Percentiles rank a stretch among this genome's conserved stretches.
phyloP scores from a whole-genome alignment of 441 rosid genomes.

The Raphanus hybrid region DNA sequence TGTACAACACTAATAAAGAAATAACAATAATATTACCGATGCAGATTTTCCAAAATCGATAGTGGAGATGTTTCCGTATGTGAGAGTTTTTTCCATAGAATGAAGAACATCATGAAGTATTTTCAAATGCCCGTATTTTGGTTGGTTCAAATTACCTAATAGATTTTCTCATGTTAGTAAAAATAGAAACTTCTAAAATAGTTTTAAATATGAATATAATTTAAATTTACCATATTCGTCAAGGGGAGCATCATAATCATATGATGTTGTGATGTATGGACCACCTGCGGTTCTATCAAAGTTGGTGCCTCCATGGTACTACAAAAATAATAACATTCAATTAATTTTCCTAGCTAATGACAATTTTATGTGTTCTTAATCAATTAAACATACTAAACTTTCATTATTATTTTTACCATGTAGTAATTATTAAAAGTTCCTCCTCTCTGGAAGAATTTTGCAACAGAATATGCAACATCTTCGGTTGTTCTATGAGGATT shows the following conservation, averaged over 20 bases:
- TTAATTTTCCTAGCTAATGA: neutral
- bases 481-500: conserved; percentile 34
- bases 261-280: conserved; percentile 31
- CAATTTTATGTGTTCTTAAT: neutral
- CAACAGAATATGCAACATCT: conserved; percentile 71
- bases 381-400: conserved; percentile 15
- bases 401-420: conserved; percentile 57
- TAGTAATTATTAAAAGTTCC: conserved; percentile 76
- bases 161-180: neutral
- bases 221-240: conserved; percentile 65
- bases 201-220: neutral
- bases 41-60: conserved; percentile 47
- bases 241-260: conserved; percentile 81
- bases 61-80: conserved; percentile 23
- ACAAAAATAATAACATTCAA: neutral
- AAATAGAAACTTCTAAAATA: neutral
- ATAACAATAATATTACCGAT: conserved; percentile 31
- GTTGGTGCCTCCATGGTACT: conserved; percentile 46
- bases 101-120: neutral
- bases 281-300: conserved; percentile 73
- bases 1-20: neutral
- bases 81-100: neutral
- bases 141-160: conserved; percentile 64
- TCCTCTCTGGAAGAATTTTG: conserved; percentile 58
- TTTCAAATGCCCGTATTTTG: conserved; percentile 57